A percentile compares a stretch with the other conserved stretches of the same genome.
Conservation (phyloP, 768 basidiomycete species). For the Rhizopogon vulgaris region DNA sequence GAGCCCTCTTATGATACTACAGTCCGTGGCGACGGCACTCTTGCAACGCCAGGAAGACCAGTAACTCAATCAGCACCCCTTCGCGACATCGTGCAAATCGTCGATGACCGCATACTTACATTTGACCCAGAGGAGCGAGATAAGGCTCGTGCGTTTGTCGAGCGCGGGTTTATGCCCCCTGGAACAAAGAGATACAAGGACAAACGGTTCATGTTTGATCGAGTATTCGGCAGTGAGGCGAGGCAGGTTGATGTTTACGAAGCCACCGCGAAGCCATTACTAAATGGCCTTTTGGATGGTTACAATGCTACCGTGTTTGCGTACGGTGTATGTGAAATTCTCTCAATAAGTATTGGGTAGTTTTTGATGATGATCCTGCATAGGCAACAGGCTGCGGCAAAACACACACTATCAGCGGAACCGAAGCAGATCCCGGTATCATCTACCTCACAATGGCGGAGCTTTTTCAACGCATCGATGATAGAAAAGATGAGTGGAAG, state of each 20-base stretch:
- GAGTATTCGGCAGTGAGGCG: constrained; percentile 78
- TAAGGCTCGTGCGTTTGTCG: constrained; percentile 69
- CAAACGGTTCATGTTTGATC: constrained; percentile 95
- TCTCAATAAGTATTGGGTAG: not conserved
- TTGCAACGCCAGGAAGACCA: constrained; percentile 58
- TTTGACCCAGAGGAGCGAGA: constrained; percentile 96
- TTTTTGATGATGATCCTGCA: constrained; percentile 9
- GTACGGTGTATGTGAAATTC: constrained; percentile 72
- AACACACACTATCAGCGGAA: constrained; percentile 97
- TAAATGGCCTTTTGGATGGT: constrained; percentile 83
- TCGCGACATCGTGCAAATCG: constrained; percentile 77
- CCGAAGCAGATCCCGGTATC: constrained; percentile 80
- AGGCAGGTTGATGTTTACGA: constrained; percentile 85
- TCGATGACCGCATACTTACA: constrained; percentile 91
- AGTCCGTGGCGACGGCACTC: constrained; percentile 79
- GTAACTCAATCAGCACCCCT: constrained; percentile 51
- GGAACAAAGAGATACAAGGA: constrained; percentile 95
- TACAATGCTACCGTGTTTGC: constrained; percentile 98
- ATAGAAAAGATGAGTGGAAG: constrained; percentile 78
- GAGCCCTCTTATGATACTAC: constrained; percentile 63
- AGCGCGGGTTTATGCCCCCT: constrained; percentile 79
- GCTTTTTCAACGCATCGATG: constrained; percentile 89
- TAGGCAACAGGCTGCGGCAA: constrained; percentile 99
- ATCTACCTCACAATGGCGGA: constrained; percentile 98
- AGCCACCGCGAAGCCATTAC: constrained; percentile 77